Evolutionary conservation across 805 yeast genomes (phyloP), one percentile per base, ranked within the genome.

Genomic region (Metschnikowia bowlesiae): DNA sequence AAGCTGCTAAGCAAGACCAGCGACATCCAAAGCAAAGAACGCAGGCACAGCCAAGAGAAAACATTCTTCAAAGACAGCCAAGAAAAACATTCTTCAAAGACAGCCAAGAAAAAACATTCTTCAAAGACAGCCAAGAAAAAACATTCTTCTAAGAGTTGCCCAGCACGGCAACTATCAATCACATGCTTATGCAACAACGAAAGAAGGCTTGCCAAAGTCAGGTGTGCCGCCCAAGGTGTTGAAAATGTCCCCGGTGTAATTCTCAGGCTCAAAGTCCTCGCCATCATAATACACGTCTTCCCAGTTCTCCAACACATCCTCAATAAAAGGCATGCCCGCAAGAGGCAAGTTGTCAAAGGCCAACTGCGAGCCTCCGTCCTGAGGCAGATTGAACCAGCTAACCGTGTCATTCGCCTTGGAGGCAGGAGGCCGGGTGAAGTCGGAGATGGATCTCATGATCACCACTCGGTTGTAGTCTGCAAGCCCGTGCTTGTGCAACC

Each of bases 231-330:
- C 85, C 47, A 83, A 71, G 39, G 84, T 73, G 46, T 80, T 83
- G 53, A 73, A 78, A 51, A 79, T 71, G 60, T 83, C 87, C 55
- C 88, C 88, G 48, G 82, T 70, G 63, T 82, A 83, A 69, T 81
- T 81, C 18, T 65, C 65, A 13, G 85, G 70, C 43, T 62, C 61
- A 57, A 68, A 76, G 11, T 66, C 54, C 44, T 67, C 65, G 32
- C 70, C 70, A 2, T 52, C 45, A 46, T 52, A 62, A 56, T 71
- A 70, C n/a, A 66, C 61, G 4, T 53, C 49, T 35, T 69, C 71
- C 78, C 81, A 83, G 69, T 82, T 73, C 31, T 53, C 58, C 38
- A 83, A 52, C 36, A 83, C 70, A 57, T 83, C 87, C 47, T 70
- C 60, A 48, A 82, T 73, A 52, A 81, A 71, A 43, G 86, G 84